These are phyloP conservation scores for Dactylonectria macrodidyma DNA, from an alignment of 2,329 filamentous ascomycete species.

Conservation along the genomic window DNA sequence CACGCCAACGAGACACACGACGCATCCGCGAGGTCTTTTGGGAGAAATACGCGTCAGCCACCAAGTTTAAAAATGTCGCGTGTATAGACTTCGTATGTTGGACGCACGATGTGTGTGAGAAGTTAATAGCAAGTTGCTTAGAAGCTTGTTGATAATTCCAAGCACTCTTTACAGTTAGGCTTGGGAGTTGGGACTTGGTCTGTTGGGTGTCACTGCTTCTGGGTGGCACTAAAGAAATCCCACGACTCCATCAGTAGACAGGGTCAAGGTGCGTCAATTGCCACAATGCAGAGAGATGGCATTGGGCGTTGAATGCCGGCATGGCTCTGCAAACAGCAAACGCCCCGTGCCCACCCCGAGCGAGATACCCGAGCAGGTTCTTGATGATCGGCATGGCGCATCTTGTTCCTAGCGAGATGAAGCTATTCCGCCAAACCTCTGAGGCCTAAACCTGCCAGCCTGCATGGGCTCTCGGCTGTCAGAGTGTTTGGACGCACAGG, in stretches of 20 bases:
- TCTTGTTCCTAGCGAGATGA: slow-evolving; percentile 8
- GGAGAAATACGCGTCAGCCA: slow-evolving; percentile 17
- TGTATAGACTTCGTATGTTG: too few relatives aligned
- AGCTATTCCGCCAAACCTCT: slow-evolving; percentile 1
- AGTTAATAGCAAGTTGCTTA: too few relatives aligned
- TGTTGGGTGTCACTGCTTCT: background rate
- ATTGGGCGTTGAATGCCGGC: background rate
- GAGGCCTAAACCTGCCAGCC: background rate
- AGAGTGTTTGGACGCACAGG: background rate
- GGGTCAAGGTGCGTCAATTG: background rate
- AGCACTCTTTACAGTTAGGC: background rate
- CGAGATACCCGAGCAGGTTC: slow-evolving; percentile 2
- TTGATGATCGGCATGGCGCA: background rate
- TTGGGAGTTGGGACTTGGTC: background rate
- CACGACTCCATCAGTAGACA: background rate
- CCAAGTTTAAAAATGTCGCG: background rate
- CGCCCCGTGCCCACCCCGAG: background rate
- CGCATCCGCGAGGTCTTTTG: slow-evolving; percentile 1
- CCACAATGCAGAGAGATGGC: background rate
- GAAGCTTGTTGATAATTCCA: too few relatives aligned
- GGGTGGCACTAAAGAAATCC: background rate
- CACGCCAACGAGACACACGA: slow-evolving; percentile 17
- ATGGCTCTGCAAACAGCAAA: background rate
- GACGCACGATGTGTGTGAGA: too few relatives aligned
- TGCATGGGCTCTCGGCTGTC: background rate